Percentiles rank a stretch among this genome's conserved stretches.
Evolutionary conservation across 345 rosid genomes (phyloP).

Genomic region (Toxicodendron radicans): DNA sequence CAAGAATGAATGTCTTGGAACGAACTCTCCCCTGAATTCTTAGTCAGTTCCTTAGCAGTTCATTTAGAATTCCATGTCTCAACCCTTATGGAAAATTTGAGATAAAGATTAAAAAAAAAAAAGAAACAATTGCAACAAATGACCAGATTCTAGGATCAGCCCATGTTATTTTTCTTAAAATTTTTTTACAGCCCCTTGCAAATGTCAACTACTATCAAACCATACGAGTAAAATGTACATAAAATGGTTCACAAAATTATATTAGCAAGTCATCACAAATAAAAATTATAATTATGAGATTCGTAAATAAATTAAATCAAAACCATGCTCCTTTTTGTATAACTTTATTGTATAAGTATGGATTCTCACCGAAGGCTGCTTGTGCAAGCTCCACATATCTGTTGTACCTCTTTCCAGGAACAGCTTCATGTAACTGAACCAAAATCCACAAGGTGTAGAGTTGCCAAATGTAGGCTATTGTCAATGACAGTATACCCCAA

Average conservation of each 20-base stretch:
- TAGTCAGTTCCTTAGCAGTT: too few relatives aligned
- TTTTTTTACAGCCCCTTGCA: too few relatives aligned
- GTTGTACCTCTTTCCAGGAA: constrained; percentile 93
- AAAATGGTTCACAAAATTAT: too few relatives aligned
- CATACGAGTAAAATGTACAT: too few relatives aligned
- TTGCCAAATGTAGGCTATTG: constrained; percentile 93
- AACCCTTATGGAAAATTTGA: not conserved
- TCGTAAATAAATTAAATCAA: not conserved
- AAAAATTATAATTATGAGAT: too few relatives aligned
- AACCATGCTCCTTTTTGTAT: not conserved
- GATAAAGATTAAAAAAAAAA: not conserved
- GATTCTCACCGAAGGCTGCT: constrained; percentile 86
- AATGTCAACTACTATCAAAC: too few relatives aligned
- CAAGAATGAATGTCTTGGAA: not conserved
- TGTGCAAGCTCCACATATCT: constrained; percentile 96
- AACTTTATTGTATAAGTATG: too few relatives aligned
- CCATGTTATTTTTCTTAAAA: too few relatives aligned
- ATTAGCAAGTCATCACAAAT: too few relatives aligned
- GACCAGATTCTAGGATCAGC: not conserved
- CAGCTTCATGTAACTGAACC: constrained; percentile 94
- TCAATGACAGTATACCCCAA: constrained; percentile 87
- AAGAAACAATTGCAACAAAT: not conserved
- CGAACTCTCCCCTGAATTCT: too few relatives aligned
- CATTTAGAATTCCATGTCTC: too few relatives aligned
- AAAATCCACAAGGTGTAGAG: constrained; percentile 92